Percentiles rank a stretch among this genome's conserved stretches.
Evolutionary conservation across 805 yeast genomes (phyloP).

Genomic region (Kuraishia piskuri): DNA sequence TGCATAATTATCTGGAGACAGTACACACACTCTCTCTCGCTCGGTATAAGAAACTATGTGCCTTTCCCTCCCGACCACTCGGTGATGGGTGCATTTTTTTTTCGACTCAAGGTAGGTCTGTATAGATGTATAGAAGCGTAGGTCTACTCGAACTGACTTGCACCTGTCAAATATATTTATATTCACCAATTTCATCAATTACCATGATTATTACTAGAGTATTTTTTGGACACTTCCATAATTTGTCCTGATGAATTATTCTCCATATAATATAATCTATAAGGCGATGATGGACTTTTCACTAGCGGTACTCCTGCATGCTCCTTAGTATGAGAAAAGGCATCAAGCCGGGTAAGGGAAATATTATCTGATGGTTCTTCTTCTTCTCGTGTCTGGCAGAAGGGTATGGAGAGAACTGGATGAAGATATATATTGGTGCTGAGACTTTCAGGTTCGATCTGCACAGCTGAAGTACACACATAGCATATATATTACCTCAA

Average conservation of each 20-base stretch:
- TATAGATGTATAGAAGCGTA: not conserved
- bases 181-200: not conserved
- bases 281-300: too few species aligned
- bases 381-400: not conserved
- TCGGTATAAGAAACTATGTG: too few species aligned
- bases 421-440: not conserved
- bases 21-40: not conserved
- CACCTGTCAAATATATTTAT: not conserved
- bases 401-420: not conserved
- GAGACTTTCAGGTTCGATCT: too few species aligned
- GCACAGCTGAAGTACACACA: too few species aligned
- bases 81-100: not conserved
- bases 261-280: not conserved
- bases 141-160: not conserved
- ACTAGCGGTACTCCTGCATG: not conserved
- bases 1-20: not conserved
- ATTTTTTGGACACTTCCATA: too few species aligned
- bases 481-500: too few species aligned
- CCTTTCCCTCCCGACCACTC: not conserved
- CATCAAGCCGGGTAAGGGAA: not conserved
- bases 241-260: too few species aligned
- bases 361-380: not conserved
- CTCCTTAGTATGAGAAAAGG: not conserved
- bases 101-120: not conserved
- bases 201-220: too few species aligned